Evolutionary conservation across 2,329 filamentous ascomycete species (phyloP).

Genomic region (Monosporascus sp.): DNA sequence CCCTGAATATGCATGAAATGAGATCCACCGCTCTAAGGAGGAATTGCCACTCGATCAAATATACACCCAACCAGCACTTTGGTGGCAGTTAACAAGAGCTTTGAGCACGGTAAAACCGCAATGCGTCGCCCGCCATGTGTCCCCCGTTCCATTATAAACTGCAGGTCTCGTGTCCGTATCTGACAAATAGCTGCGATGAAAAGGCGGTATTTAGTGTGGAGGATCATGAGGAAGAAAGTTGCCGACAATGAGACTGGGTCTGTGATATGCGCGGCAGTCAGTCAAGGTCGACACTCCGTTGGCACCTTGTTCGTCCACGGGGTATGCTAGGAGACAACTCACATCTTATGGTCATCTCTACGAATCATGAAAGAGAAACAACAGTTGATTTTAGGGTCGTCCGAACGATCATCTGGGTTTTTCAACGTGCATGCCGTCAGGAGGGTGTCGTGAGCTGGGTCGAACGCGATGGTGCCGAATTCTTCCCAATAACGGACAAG

Average conservation of each 20-base stretch:
- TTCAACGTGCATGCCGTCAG: conserved; percentile 90
- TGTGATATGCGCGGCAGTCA: conserved; percentile 35
- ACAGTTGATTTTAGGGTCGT: conserved; percentile 74
- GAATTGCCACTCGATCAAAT: too few species aligned
- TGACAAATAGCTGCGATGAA: conserved; percentile 2
- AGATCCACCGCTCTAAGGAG: too few species aligned
- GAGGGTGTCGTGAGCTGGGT: conserved; percentile 87
- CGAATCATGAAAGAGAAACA: conserved; percentile 98
- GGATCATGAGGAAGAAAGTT: conserved; percentile 91
- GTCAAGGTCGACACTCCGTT: too few species aligned
- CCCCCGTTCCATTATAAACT: background rate
- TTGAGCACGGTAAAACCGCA: background rate
- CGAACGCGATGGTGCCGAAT: conserved; percentile 96
- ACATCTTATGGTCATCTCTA: conserved; percentile 95
- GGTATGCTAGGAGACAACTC: conserved; percentile 34
- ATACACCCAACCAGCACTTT: background rate
- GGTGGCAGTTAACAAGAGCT: background rate
- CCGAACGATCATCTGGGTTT: conserved; percentile 65
- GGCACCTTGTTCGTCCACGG: too few species aligned
- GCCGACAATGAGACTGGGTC: conserved; percentile 89
- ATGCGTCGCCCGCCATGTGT: too few species aligned
- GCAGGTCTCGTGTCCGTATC: conserved; percentile 1
- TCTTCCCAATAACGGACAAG: conserved; percentile 99
- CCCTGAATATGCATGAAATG: too few species aligned
- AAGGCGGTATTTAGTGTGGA: conserved; percentile 29